Base-by-base conservation (phyloP, 2,329 filamentous ascomycete genomes). In the Colletotrichum godetiae region DNA sequence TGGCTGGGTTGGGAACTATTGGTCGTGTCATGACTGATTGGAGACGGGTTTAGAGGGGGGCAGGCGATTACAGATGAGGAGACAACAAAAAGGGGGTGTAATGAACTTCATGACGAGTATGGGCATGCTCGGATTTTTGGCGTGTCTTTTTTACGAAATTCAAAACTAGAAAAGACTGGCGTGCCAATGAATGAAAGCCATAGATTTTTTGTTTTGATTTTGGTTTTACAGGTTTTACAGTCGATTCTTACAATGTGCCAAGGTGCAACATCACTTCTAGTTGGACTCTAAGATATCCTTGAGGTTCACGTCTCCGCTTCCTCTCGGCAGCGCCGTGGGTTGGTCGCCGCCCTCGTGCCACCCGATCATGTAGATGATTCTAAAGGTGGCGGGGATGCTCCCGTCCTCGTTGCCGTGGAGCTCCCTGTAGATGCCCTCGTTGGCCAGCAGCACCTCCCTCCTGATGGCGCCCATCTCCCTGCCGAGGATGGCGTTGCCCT, bases 291-390 rank as follows among this genome's bases (percentile, higher is more conserved):
- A 78, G 22, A 98, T 87, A 81, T 98, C 95, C 82, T 97, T 97
- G 75, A 99, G 88, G 82, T 94, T 98, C 55, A 98, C 85, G 80
- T 98, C 88, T 11, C 94, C 97, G 76, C 93, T 97, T 0, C 97
- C 97, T 76, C 97, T 90, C 76, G 92, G 84, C 71, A 98, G 84
- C 5, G 97, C 95, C 83, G 96, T 88, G 2, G 92, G 88, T 84
- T 98, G 95, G 66, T 92, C 90, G 35, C 89, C 88, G 2, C 94
- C 92, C 76, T 95, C 94, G 81, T 96, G 97, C 97, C 97, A 99
- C 0, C 97, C 97, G 83, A 99, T 99, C 95, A 98, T 98, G 82
- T 97, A 98, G 74, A 99, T 98, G 77, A 98, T 89, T 77, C 97
- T 90, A 80, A 98, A 99, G 0, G 97, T 99, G 1, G 97, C 97